phyloP scores from a whole-genome alignment of 2,329 filamentous ascomycete species.

The Sclerotinia sclerotiorum region DNA sequence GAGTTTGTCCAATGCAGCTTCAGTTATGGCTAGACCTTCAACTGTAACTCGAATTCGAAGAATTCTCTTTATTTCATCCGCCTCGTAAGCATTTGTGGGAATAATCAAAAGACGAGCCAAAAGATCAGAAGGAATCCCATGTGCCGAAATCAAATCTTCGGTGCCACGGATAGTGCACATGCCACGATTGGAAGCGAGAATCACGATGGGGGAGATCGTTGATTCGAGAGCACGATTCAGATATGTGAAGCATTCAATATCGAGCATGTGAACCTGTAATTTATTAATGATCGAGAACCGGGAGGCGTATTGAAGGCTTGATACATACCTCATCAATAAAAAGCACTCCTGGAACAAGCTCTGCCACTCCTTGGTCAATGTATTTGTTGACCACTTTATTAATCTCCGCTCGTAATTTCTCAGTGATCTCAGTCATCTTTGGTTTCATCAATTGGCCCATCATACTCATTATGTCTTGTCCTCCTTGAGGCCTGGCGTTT shows the following conservation, averaged over 20 bases:
- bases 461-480: conserved; percentile 99
- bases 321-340: conserved; percentile 91
- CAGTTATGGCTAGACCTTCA: conserved; percentile 75
- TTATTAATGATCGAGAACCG: conserved; percentile 22
- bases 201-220: conserved; percentile 91
- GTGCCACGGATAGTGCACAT: conserved; percentile 90
- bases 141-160: conserved; percentile 76
- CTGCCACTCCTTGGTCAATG: conserved; percentile 96
- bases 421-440: conserved; percentile 98
- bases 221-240: conserved; percentile 97
- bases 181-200: conserved; percentile 94
- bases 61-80: conserved; percentile 89
- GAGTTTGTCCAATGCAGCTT: conserved; percentile 83
- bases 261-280: conserved; percentile 92
- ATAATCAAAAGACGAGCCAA: conserved; percentile 92
- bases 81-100: conserved; percentile 85
- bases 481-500: conserved; percentile 91
- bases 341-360: conserved; percentile 94
- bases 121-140: conserved; percentile 93
- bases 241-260: conserved; percentile 98
- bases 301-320: conserved; percentile 15
- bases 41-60: conserved; percentile 80
- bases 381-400: conserved; percentile 99
- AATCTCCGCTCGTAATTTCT: conserved; percentile 93
- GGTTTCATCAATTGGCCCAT: conserved; percentile 99